Evolutionary conservation across 352 stramenopile genomes (phyloP), one percentile per base, ranked within the genome.

Genomic region (Elongisporangium undulatum): DNA sequence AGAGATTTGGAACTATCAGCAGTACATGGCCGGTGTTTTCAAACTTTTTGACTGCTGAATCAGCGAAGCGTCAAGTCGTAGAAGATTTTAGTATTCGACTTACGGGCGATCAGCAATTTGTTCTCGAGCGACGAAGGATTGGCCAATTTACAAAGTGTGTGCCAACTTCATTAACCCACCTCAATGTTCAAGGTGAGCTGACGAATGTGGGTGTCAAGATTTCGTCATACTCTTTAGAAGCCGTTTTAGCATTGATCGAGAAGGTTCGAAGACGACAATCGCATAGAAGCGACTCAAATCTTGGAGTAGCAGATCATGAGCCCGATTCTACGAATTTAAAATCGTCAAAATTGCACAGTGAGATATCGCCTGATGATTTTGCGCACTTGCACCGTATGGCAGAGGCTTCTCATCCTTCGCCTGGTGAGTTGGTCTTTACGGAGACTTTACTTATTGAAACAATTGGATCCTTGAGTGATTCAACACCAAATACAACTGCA

Each of bases 381-480:
- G 75, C 75, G 48, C 59, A 65, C 22, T 66, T 93, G 56, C 66
- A 53, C 20, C 79, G 80, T 13, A 75, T 85, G 50, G 76, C 72
- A 24, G 80, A 82, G 66, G 55, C 63, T 17, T 74, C 74, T 13
- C 72, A 79, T 51, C 69, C 82, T 48, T 64, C 56, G 19, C 72
- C 81, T 16, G 85, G 85, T 20, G 85, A 94, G 49, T 51, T 94
- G 7, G 69, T 92, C 4, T 77, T 92, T 45, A 74, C 77, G 1
- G 79, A 93, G 53, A 54, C 67, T 20, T 69, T 93, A 4, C 66
- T 83, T 20, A 85, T 93, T 51, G 81, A 93, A 65, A 93, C 79
- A 1, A 65, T 69, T 41, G 81, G 55, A 23, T 51, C 55, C 3
- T 53, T 58, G 15, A 59, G 51, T 38, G 29, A 23, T 15, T 49